phyloP scores from a whole-genome alignment of 2,329 filamentous ascomycete species.

The Botryosphaeria dothidea region DNA sequence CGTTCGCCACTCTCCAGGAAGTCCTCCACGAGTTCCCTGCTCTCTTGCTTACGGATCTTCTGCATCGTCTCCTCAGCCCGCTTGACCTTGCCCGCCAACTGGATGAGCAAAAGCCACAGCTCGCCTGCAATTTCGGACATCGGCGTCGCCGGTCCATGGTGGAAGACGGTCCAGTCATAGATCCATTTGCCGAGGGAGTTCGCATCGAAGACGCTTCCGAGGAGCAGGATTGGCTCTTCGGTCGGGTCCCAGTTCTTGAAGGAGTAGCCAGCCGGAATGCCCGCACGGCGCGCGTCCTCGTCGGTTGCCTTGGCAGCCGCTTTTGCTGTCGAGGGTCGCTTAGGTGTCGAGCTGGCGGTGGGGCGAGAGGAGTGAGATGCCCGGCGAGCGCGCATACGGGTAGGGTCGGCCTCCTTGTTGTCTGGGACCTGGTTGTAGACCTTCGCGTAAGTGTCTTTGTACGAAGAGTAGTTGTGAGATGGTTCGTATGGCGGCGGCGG shows the following conservation, averaged over 20 bases:
- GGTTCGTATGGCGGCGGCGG: slow-evolving; percentile 51
- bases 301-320: slow-evolving; percentile 51
- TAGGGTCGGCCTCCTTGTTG: slow-evolving; percentile 43
- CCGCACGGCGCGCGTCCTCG: slow-evolving; percentile 63
- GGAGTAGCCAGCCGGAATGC: slow-evolving; percentile 86
- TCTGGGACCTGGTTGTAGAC: slow-evolving; percentile 51
- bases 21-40: slow-evolving; percentile 79
- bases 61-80: slow-evolving; percentile 76
- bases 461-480: slow-evolving; percentile 51
- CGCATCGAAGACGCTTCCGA: slow-evolving; percentile 94
- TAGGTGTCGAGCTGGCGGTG: slow-evolving; percentile 40
- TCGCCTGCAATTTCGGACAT: slow-evolving; percentile 92
- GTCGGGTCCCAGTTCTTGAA: slow-evolving; percentile 98
- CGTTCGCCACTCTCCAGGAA: slow-evolving; percentile 89
- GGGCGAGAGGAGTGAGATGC: slow-evolving; percentile 55
- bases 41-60: slow-evolving; percentile 71
- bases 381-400: slow-evolving; percentile 53
- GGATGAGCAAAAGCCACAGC: slow-evolving; percentile 91
- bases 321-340: slow-evolving; percentile 35
- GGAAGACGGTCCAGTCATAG: slow-evolving; percentile 98
- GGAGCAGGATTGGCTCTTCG: slow-evolving; percentile 88
- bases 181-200: slow-evolving; percentile 99
- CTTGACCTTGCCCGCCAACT: slow-evolving; percentile 92
- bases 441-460: slow-evolving; percentile 57
- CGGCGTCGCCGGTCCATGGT: slow-evolving; percentile 76